Evolutionary conservation across 257 asterid species (phyloP).

Genomic region (Salvia miltiorrhiza): DNA sequence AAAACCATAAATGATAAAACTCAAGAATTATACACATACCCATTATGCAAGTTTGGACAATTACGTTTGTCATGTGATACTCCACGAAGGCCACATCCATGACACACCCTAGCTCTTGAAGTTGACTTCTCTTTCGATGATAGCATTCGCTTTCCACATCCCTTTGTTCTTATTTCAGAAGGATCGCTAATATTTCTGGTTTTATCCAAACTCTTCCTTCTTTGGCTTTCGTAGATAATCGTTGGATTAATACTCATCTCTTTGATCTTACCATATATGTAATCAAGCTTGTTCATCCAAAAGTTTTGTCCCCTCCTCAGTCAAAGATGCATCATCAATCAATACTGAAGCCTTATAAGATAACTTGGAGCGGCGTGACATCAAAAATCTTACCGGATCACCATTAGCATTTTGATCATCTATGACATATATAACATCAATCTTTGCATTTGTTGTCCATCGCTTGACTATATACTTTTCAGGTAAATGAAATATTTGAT

Average conservation of each 20-base stretch:
- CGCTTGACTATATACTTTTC: not conserved
- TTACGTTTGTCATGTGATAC: not conserved
- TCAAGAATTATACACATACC: no score
- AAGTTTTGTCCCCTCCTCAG: not conserved
- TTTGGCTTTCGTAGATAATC: not conserved
- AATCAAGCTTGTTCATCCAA: not conserved
- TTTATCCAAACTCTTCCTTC: not conserved
- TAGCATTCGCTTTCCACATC: not conserved
- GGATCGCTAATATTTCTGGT: not conserved
- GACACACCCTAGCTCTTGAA: not conserved
- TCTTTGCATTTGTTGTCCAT: not conserved
- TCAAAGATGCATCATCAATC: not conserved
- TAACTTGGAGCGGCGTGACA: not conserved
- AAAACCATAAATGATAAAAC: no score
- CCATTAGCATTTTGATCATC: not conserved
- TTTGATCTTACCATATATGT: not conserved
- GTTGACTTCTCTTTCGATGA: not conserved
- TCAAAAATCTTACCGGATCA: not conserved
- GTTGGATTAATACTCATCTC: not conserved
- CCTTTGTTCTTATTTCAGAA: not conserved
- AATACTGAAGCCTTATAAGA: not conserved
- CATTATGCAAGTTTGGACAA: not conserved
- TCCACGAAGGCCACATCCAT: not conserved
- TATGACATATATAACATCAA: not conserved
- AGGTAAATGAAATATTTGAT: not conserved